Evolutionary conservation across 768 basidiomycete genomes (phyloP).

Genomic region (Calocera viscosa): DNA sequence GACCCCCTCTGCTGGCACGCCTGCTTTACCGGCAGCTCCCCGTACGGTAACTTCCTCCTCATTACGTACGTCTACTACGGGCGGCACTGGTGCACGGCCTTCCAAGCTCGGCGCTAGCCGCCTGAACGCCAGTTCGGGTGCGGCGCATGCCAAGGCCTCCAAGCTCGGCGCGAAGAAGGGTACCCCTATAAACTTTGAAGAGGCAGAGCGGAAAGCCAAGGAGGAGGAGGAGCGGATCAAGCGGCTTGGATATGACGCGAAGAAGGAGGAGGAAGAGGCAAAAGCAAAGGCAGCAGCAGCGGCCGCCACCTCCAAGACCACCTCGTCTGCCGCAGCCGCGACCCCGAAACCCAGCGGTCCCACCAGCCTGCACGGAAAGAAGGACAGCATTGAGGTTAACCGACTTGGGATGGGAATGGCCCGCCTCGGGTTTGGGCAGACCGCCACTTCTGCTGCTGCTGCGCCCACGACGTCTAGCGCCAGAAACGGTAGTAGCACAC

Average conservation of each 20-base stretch:
- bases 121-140: conserved; percentile 22
- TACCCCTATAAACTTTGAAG: conserved; percentile 80
- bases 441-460: conserved; percentile 41
- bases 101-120: conserved; percentile 29
- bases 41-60: conserved; percentile 58
- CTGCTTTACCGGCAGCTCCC: conserved; percentile 25
- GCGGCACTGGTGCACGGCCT: conserved; percentile 27
- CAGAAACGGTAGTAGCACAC: conserved; percentile 28
- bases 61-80: conserved; percentile 36
- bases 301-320: conserved; percentile 23
- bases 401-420: conserved; percentile 59
- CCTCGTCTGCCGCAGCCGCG: conserved; percentile 18
- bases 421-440: conserved; percentile 72
- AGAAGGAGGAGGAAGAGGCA: conserved; percentile 73
- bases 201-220: conserved; percentile 76
- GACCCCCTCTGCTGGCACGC: background rate
- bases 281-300: conserved; percentile 36
- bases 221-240: conserved; percentile 90
- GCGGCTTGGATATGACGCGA: conserved; percentile 81
- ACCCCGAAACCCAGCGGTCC: conserved; percentile 19
- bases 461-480: conserved; percentile 39
- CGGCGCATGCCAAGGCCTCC: conserved; percentile 24
- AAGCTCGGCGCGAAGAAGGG: conserved; percentile 77
- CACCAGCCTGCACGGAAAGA: conserved; percentile 26
- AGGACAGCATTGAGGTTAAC: conserved; percentile 40